Conservation (phyloP, 345 rosid genomes). For the Hevea brasiliensis region DNA sequence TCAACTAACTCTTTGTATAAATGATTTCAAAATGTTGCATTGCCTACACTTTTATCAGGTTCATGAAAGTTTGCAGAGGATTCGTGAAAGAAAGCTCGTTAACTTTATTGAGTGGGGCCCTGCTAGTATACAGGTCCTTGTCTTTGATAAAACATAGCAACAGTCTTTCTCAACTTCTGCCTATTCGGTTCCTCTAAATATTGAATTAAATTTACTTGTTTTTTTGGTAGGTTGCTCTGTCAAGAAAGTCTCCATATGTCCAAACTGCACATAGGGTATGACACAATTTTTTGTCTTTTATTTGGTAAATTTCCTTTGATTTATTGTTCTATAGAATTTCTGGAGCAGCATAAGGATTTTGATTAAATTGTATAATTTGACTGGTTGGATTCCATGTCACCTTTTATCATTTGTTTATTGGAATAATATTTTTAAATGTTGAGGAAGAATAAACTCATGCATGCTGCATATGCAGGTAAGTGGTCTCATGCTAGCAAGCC, state of each 20-base stretch:
- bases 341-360: neutral
- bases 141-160: neutral
- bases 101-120: slow-evolving; percentile 99
- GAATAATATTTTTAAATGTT: neutral
- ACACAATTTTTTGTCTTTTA: slow-evolving; percentile 6
- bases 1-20: neutral
- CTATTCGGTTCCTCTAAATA: slow-evolving; percentile 5
- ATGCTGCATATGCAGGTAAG: slow-evolving; percentile 62
- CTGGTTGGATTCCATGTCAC: neutral
- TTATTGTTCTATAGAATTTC: neutral
- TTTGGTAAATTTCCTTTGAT: neutral
- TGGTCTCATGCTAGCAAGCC: slow-evolving; percentile 98
- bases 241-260: slow-evolving; percentile 94
- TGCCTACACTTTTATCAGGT: slow-evolving; percentile 49
- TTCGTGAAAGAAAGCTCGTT: slow-evolving; percentile 96
- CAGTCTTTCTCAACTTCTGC: neutral
- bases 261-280: slow-evolving; percentile 95
- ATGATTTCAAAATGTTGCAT: neutral
- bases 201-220: neutral
- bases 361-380: neutral
- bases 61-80: slow-evolving; percentile 97
- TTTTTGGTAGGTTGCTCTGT: slow-evolving; percentile 78
- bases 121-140: slow-evolving; percentile 89
- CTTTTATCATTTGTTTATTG: neutral
- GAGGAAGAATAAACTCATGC: neutral